Conservation (phyloP, 1,284 basidiomycete genomes). For the Thelephora terrestris region DNA sequence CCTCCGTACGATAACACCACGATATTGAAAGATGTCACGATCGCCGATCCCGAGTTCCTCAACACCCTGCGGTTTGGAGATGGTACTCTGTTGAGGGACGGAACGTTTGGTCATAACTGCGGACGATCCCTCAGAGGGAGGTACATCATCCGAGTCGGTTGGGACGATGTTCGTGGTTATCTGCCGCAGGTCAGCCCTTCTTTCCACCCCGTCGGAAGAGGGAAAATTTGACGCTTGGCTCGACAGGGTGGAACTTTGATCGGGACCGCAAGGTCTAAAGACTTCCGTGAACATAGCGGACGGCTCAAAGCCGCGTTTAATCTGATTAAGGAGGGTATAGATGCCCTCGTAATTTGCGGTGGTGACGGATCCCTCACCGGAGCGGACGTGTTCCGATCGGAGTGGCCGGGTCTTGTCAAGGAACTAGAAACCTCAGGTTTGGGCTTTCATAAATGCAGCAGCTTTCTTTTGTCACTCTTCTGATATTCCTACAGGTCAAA, state of each 20-base stretch:
- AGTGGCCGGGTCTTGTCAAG: conserved; percentile 84
- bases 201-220: neutral
- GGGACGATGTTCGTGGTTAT: conserved; percentile 98
- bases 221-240: neutral
- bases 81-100: conserved; percentile 82
- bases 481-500: conserved; percentile 40
- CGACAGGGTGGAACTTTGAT: conserved; percentile 88
- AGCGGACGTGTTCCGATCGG: conserved; percentile 86
- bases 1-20: conserved; percentile 15
- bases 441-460: conserved; percentile 3
- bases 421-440: conserved; percentile 55
- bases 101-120: conserved; percentile 70
- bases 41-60: conserved; percentile 37
- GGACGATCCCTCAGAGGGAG: conserved; percentile 76
- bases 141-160: conserved; percentile 94
- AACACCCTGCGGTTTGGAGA: conserved; percentile 83
- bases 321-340: conserved; percentile 92
- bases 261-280: conserved; percentile 85
- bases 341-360: conserved; percentile 93
- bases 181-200: conserved; percentile 61
- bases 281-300: conserved; percentile 85
- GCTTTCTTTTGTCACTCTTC: neutral
- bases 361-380: conserved; percentile 96
- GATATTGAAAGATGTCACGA: conserved; percentile 13
- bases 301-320: conserved; percentile 83